phyloP scores from a whole-genome alignment of 1,139 yeast genomes.

The Pneumocystis jirovecii region DNA sequence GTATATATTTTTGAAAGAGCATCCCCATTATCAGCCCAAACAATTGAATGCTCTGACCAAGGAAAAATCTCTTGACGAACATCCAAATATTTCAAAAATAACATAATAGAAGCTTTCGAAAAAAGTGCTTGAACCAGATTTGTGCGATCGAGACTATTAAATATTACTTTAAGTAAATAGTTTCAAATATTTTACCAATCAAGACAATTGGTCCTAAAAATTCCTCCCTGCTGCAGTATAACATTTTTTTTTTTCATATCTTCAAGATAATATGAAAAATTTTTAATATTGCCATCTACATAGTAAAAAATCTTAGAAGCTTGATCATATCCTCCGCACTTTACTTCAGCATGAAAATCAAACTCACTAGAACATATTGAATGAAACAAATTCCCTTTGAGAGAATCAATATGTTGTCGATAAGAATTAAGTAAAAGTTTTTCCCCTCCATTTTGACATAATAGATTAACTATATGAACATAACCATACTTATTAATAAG shows the following conservation, averaged over 20 bases:
- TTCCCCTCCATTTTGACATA: slow-evolving; percentile 69
- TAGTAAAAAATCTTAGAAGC: slow-evolving; percentile 57
- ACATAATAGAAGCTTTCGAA: slow-evolving; percentile 48
- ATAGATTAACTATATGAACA: slow-evolving; percentile 68
- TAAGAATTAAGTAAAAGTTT: slow-evolving; percentile 57
- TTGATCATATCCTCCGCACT: slow-evolving; percentile 73
- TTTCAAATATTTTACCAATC: slow-evolving; percentile 38
- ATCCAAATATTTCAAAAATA: slow-evolving; percentile 43
- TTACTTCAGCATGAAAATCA: slow-evolving; percentile 87
- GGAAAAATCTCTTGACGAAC: slow-evolving; percentile 32
- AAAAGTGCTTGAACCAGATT: slow-evolving; percentile 83
- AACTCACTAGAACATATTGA: slow-evolving; percentile 48
- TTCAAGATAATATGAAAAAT: slow-evolving; percentile 67
- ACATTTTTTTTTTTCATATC: slow-evolving; percentile 23
- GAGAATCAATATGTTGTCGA: slow-evolving; percentile 35
- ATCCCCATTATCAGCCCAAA: slow-evolving; percentile 99
- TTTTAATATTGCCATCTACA: slow-evolving; percentile 49
- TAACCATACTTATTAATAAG: slow-evolving; percentile 66
- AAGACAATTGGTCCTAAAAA: slow-evolving; percentile 81
- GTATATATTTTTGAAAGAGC: slow-evolving; percentile 92
- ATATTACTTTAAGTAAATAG: not conserved
- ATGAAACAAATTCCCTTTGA: slow-evolving; percentile 26
- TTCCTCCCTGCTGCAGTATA: slow-evolving; percentile 68
- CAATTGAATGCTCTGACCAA: slow-evolving; percentile 51
- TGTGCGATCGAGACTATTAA: slow-evolving; percentile 54